Base-by-base conservation (phyloP, 768 basidiomycete species). In the Ramaria sp. region DNA sequence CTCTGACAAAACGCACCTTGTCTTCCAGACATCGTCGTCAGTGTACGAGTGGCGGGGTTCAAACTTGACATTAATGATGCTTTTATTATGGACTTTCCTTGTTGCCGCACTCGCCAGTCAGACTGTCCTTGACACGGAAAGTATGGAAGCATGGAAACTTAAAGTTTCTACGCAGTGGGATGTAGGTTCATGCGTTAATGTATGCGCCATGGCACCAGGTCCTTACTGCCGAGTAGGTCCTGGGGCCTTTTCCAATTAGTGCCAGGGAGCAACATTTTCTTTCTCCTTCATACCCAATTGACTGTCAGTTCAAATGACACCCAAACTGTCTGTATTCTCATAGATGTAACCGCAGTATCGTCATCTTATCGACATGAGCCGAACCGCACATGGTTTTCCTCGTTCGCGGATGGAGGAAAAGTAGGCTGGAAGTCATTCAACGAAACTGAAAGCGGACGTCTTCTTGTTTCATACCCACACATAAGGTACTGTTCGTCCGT, bases 231-330 rank as follows among this genome's bases (percentile, higher is more conserved):
- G 20, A 19, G 17, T 51, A 88, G 85, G 79, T 88, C 11, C 77
- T 92, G 12, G 90, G 88, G 0, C 90, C 89, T 0, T 91, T 91
- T 66, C 88, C 89, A 2, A 78, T 87, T 33, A 86, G 88, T 58
- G 88, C 89, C 11, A 75, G 89, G 63, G 90, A 91, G 61, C 90
- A 91, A 50, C 83, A 91, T 54, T 84, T 80, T 63, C 67, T 91
- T n/a, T 85, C 85, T 1, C 88, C 90, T 4, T 77, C 84, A 10
- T 89, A 80, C 63, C 87, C 88, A 7, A 62, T 88, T 15, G 72
- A 85, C 60, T 67, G 88, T 87, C 68, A 72, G 72, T 66, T n/a
- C 37, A 52, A 45, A 54, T 49, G 50, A 19, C 48, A 47, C 30
- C 42, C 53, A 38, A 22, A 41, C 47, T 49, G 46, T 34, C 13